phyloP scores from a whole-genome alignment of 805 yeast genomes.

The Candida ponderosae region DNA sequence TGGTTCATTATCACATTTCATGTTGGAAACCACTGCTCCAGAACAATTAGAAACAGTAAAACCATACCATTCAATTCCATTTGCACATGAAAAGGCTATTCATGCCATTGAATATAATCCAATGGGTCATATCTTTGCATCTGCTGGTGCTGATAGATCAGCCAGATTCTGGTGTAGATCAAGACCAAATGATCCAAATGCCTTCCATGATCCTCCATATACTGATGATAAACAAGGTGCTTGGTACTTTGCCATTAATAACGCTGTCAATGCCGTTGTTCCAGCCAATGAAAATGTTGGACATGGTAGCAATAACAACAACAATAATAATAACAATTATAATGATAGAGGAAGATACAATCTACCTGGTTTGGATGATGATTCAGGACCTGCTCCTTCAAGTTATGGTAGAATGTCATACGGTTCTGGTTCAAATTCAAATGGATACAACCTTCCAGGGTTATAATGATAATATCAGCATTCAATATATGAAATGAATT shows the following conservation, averaged over 20 bases:
- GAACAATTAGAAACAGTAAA: slow-evolving; percentile 30
- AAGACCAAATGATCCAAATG: slow-evolving; percentile 80
- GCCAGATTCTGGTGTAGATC: slow-evolving; percentile 94
- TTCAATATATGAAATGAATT: not conserved
- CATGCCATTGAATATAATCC: slow-evolving; percentile 92
- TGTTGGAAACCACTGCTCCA: slow-evolving; percentile 37
- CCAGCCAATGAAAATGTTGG: slow-evolving; percentile 24
- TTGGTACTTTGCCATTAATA: slow-evolving; percentile 41
- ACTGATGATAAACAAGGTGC: slow-evolving; percentile 55
- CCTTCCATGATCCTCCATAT: slow-evolving; percentile 76
- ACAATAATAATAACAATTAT: not conserved
- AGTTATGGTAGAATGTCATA: not conserved
- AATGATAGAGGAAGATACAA: slow-evolving; percentile 5
- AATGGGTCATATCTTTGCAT: slow-evolving; percentile 80
- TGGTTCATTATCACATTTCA: slow-evolving; percentile 77
- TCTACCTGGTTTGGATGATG: slow-evolving; percentile 12
- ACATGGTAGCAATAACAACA: not conserved
- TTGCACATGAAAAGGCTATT: slow-evolving; percentile 91
- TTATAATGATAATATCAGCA: too few species aligned
- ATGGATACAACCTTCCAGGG: not conserved
- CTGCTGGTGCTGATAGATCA: slow-evolving; percentile 91
- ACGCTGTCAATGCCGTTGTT: slow-evolving; percentile 24
- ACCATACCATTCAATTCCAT: slow-evolving; percentile 63
- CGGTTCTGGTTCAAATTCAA: not conserved
- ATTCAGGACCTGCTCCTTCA: not conserved